Evolutionary conservation across 768 basidiomycete species (phyloP), one percentile per base, ranked within the genome.

Genomic region (Tephrocybe sp.): DNA sequence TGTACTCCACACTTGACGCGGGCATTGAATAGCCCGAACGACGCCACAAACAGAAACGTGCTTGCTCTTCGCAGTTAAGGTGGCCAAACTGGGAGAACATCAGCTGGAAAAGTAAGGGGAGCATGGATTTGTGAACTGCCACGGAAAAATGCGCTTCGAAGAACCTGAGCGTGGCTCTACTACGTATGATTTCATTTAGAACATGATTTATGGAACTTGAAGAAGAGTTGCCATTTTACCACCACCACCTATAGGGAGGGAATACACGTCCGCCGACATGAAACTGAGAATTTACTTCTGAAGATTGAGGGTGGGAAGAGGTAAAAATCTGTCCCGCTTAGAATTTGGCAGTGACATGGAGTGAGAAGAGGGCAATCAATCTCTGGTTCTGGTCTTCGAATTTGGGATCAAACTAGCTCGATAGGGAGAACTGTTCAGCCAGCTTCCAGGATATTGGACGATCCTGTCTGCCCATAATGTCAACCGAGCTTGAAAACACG

Each of bases 41-140:
- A 39, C 49, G 49, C 49, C 49, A 50, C 49, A 50, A 38, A 44
- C 22, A 25, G 24, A 44, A 15, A 22, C 10, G 24, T 25, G 16
- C 8, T 13, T 42, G 13, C 4, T 15, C 12, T 27, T 38, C 37
- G 19, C 37, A 19, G 10, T 3, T 38, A 21, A 38, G 18, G 18
- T 19, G 19, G 21, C 37, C 16, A 19, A 38, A 38, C 16, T 10
- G 24, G 21, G 23, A 42, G n/a, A 15, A 13, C 21, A 13, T 4
- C 3, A 16, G 23, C 25, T 25, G 41, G 9, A 18, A 27, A 27
- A 27, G 25, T n/a, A 8, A 27, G 41, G 23, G 24, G 11, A 29
- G 27, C 5, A 29, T 11, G 27, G 5, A 29, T 29, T 29, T 11
- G 11, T 29, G 27, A 29, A 5, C 27, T 29, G 27, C 27, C 27